phyloP scores from a whole-genome alignment of 164 flowering plant genomes.

The Tetrastigma voinierianum region DNA sequence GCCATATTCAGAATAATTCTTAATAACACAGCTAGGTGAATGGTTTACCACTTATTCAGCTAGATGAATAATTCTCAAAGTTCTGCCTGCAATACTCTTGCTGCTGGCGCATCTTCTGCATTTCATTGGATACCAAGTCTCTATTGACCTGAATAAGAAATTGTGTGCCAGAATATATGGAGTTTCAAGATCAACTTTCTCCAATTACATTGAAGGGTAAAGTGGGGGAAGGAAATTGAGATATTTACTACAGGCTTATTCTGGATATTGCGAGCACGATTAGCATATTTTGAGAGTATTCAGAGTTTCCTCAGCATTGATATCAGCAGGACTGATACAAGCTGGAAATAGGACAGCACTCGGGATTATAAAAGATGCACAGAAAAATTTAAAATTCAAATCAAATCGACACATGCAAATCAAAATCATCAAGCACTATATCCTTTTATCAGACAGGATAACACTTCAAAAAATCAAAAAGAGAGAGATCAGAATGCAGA shows the following conservation, averaged over 20 bases:
- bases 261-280: constrained; percentile 91
- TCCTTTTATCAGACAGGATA: background rate
- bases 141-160: constrained; percentile 62
- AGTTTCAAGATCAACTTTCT: background rate
- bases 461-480: background rate
- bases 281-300: constrained; percentile 93
- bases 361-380: background rate
- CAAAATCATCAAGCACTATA: too few species aligned
- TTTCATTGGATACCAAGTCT: constrained; percentile 82
- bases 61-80: constrained; percentile 78
- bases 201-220: background rate
- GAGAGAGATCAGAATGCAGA: background rate
- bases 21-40: background rate
- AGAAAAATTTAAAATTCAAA: constrained; percentile 2
- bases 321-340: constrained; percentile 93
- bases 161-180: background rate
- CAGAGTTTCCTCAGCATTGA: constrained; percentile 89
- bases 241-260: constrained; percentile 85
- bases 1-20: too few species aligned
- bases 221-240: background rate
- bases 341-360: constrained; percentile 44
- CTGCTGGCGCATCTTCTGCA: constrained; percentile 90
- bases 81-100: constrained; percentile 86
- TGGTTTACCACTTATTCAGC: constrained; percentile 48
- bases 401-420: background rate